phyloP scores from a whole-genome alignment of 169 alveolate genomes.

The Ichthyophthirius multifiliis region DNA sequence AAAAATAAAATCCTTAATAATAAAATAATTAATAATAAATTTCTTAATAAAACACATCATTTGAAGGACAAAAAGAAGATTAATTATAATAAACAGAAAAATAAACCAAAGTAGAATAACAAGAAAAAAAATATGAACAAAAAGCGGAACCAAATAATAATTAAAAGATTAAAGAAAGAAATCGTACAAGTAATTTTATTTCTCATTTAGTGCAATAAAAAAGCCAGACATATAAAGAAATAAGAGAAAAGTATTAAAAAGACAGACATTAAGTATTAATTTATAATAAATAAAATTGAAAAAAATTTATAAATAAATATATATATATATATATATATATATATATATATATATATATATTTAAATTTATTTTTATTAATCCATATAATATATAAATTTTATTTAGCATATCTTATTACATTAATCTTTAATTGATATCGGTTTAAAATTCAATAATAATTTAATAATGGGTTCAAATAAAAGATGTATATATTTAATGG shows the following conservation, averaged over 20 bases:
- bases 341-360: background rate
- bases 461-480: constrained; percentile 34
- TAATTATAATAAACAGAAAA: background rate
- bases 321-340: no score
- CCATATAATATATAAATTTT: background rate
- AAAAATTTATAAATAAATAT: no score
- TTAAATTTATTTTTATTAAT: background rate
- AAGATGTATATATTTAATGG: constrained; percentile 33
- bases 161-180: background rate
- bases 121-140: background rate
- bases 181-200: background rate
- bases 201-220: background rate
- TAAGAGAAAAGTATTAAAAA: constrained; percentile 1
- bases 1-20: background rate
- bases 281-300: background rate
- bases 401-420: background rate
- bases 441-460: constrained; percentile 13
- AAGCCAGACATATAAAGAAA: background rate
- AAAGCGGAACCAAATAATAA: background rate
- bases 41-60: background rate
- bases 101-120: background rate
- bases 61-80: background rate
- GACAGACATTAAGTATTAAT: background rate
- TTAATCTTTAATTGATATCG: constrained; percentile 17
- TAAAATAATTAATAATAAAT: background rate